Percentiles rank a stretch among this genome's conserved stretches.
These are phyloP conservation scores for Fusarium sarcochroum DNA, from an alignment of 2,329 filamentous ascomycete genomes.

Conservation along the genomic window DNA sequence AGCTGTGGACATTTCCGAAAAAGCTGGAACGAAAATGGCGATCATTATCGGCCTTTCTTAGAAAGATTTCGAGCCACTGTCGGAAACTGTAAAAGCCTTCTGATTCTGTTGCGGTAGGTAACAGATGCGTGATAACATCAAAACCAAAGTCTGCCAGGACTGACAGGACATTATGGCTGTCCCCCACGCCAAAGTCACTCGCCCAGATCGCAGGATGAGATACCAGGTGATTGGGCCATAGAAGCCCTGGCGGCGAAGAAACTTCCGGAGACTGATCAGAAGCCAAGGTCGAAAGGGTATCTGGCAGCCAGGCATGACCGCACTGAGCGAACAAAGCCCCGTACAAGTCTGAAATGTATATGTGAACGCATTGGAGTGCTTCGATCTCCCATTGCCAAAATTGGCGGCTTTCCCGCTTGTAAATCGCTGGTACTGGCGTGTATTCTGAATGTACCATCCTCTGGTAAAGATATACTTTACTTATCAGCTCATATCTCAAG, in stretches of 20 bases:
- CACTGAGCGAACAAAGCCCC: neutral
- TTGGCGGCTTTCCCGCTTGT: neutral
- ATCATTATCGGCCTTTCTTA: no score
- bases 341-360: constrained; percentile 2
- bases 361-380: constrained; percentile 3
- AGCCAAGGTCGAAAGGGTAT: no score
- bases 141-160: neutral
- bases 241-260: neutral
- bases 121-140: neutral
- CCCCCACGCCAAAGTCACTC: no score
- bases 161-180: neutral
- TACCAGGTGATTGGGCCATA: neutral
- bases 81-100: no score
- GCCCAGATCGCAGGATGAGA: neutral
- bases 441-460: neutral
- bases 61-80: neutral
- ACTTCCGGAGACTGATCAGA: neutral
- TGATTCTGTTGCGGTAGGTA: neutral
- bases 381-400: constrained; percentile 1
- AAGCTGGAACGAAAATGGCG: neutral
- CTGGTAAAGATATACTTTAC: neutral
- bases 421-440: neutral
- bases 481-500: constrained; percentile 10
- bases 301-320: neutral
- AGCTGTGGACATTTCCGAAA: no score